Evolutionary conservation across 306 rosid genomes (phyloP), one percentile per base, ranked within the genome.

Genomic region (Boehmeria nivea): DNA sequence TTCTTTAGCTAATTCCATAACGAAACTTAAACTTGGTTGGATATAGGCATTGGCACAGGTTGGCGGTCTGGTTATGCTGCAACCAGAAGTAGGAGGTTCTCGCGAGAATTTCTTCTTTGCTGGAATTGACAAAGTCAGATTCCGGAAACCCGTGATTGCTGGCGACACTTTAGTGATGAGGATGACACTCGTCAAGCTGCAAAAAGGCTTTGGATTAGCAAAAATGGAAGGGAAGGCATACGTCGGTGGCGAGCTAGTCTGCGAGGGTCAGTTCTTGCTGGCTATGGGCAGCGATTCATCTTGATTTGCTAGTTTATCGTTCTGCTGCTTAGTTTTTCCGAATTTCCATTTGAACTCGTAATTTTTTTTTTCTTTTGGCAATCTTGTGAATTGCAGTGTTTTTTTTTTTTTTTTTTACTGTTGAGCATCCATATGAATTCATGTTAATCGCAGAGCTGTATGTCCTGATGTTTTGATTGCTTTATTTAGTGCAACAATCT

Each of bases 111-210:
- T 89, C 82, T 84, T 80, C 75, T 90, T 90, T 9, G 94, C 88
- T 3, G 95, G 94, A 65, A 80, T 84, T 14, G 98, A 90, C 79
- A 90, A 78, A 82, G 95, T 90, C 49, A 63, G 91, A 49, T 87
- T 90, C 59, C 78, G 94, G 45, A 90, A 84, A 67, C 94, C 89
- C 0, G 98, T 87, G 78, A 63, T 87, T 61, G 91, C 95, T 1
- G 98, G 98, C 3, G 98, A 87, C 77, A 87, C 95, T 17, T 64
- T 87, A 47, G 94, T 90, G 36, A 90, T 90, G 93, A 79, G 91
- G 72, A 87, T 82, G 95, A 84, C 88, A 8, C 90, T 86, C 13
- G 20, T 43, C 15, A 84, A 87, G 82, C 61, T 78, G 70, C 95
- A 90, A 71, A 89, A 83, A 69, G 84, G 86, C 65, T 80, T 82